Conservation (phyloP, 1,284 basidiomycete genomes). For the Ceratobasidium sp. region DNA sequence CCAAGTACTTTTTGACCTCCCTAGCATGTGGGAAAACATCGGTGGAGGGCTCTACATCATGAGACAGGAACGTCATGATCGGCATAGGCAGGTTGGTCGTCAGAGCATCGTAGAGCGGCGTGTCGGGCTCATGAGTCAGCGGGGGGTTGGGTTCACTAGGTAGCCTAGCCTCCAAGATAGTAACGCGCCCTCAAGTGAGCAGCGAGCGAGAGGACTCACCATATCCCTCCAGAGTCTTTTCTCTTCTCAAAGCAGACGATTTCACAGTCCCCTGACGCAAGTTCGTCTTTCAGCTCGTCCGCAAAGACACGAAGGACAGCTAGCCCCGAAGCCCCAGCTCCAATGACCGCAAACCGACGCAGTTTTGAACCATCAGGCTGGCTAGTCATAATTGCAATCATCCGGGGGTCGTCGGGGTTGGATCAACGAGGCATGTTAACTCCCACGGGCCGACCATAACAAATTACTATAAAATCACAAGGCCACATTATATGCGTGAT, state of each 20-base stretch:
- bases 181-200: background rate
- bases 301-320: slow-evolving; percentile 19
- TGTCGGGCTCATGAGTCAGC: slow-evolving; percentile 51
- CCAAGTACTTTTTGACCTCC: slow-evolving; percentile 74
- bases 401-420: no score
- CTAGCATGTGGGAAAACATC: slow-evolving; percentile 73
- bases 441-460: no score
- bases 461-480: no score
- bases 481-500: no score
- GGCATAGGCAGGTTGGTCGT: slow-evolving; percentile 83
- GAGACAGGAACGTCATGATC: slow-evolving; percentile 74
- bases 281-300: slow-evolving; percentile 34
- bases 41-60: slow-evolving; percentile 75
- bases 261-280: slow-evolving; percentile 28
- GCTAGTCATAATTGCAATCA: background rate
- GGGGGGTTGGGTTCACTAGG: slow-evolving; percentile 11
- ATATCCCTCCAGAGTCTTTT: slow-evolving; percentile 34
- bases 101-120: slow-evolving; percentile 80
- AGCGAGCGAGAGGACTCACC: slow-evolving; percentile 17
- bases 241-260: slow-evolving; percentile 33
- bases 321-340: slow-evolving; percentile 34
- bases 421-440: no score
- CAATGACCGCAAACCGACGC: slow-evolving; percentile 33
- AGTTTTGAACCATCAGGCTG: background rate
- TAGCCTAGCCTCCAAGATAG: slow-evolving; percentile 14